Percentiles rank a stretch among this genome's conserved stretches.
phyloP scores from a whole-genome alignment of 1,284 basidiomycete species.

The Cryptococcus depauperatus region DNA sequence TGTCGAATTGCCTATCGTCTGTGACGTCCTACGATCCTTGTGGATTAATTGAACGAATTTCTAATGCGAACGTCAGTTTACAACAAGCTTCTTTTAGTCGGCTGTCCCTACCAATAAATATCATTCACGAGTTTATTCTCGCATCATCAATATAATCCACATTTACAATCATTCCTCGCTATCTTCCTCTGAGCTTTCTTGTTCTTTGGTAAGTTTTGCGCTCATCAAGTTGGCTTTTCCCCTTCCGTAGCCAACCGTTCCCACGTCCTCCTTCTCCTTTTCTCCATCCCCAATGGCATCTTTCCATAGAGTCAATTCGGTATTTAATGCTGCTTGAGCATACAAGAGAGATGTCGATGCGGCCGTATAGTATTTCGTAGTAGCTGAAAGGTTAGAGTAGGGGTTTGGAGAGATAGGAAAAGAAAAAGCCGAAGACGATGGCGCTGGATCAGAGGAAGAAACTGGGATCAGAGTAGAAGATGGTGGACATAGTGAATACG shows the following conservation, averaged over 20 bases:
- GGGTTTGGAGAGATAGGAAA: slow-evolving; percentile 2
- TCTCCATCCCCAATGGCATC: slow-evolving; percentile 27
- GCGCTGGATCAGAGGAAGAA: slow-evolving; percentile 7
- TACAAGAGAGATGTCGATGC: slow-evolving; percentile 12
- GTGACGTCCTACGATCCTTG: no score
- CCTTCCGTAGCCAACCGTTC: slow-evolving; percentile 19
- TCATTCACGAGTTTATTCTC: background rate
- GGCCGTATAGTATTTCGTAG: slow-evolving; percentile 18
- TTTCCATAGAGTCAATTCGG: slow-evolving; percentile 25
- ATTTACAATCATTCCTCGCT: background rate
- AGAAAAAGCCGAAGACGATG: slow-evolving; percentile 4
- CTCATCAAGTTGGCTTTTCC: slow-evolving; percentile 28
- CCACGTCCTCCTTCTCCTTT: slow-evolving; percentile 26
- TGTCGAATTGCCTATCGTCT: no score
- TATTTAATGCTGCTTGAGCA: slow-evolving; percentile 19
- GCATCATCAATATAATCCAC: no score
- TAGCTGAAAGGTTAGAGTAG: slow-evolving; percentile 5
- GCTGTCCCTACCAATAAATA: background rate
- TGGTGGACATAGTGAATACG: slow-evolving; percentile 20
- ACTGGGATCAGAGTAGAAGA: slow-evolving; percentile 5
- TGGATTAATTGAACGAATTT: no score
- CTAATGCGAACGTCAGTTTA: no score
- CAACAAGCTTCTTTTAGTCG: background rate
- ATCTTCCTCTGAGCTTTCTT: background rate
- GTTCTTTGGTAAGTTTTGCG: slow-evolving; percentile 15